phyloP scores from a whole-genome alignment of 208 protist species.

The Wallacemonas sp. region DNA sequence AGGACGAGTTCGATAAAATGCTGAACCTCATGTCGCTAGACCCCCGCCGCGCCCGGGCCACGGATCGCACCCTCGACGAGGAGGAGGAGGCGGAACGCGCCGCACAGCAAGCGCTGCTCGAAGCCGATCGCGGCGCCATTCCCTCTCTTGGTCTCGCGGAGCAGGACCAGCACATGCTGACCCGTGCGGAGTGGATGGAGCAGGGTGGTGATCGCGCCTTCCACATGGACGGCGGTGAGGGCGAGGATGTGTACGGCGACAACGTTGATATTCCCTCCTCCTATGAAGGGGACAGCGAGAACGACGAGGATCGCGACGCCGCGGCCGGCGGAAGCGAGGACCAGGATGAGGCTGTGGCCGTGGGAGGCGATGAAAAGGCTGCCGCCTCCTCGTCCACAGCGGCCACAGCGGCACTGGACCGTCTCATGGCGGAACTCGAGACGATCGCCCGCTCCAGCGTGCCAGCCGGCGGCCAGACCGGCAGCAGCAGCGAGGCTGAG shows the following conservation, averaged over 20 bases:
- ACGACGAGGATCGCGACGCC: constrained; percentile 10
- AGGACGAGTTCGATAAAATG: constrained; percentile 76
- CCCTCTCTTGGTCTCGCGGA: constrained; percentile 37
- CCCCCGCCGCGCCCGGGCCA: constrained; percentile 61
- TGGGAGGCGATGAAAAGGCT: background rate
- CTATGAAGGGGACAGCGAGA: constrained; percentile 38
- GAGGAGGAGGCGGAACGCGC: constrained; percentile 44
- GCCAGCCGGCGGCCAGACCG: background rate
- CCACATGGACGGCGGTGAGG: constrained; percentile 59
- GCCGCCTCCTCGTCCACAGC: background rate
- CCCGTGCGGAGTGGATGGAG: constrained; percentile 70
- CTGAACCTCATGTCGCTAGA: constrained; percentile 67
- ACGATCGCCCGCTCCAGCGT: constrained; percentile 18
- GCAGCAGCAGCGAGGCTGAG: constrained; percentile 16
- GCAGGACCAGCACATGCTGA: constrained; percentile 49
- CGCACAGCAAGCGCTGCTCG: constrained; percentile 42
- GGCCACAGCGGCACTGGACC: constrained; percentile 35
- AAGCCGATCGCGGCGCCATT: constrained; percentile 58
- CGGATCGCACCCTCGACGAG: constrained; percentile 60
- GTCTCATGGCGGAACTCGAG: constrained; percentile 46
- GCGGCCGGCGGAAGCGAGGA: background rate
- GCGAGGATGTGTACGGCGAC: constrained; percentile 25
- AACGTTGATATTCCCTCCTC: constrained; percentile 59
- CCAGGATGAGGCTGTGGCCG: background rate
- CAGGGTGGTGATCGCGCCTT: constrained; percentile 72